Conservation (phyloP, 352 stramenopile species). For the Pythium aquatile region DNA sequence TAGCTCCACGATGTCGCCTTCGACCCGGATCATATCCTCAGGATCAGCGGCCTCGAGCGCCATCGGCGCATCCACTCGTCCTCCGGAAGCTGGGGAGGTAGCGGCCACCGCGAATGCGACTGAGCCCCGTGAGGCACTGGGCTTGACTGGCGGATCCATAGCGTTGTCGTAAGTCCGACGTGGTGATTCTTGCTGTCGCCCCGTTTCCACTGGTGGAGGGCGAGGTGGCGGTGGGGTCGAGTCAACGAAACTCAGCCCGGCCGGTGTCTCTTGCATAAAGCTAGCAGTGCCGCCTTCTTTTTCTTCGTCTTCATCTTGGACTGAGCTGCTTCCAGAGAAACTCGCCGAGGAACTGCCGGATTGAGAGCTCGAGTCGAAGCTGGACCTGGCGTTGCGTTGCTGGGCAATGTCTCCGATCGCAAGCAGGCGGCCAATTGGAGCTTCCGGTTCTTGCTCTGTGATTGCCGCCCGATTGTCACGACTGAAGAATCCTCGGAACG, state of each 20-base stretch:
- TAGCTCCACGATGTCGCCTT: conserved; percentile 35
- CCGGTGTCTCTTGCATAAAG: not conserved
- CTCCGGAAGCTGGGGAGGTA: not conserved
- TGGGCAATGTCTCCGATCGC: conserved; percentile 53
- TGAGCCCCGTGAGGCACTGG: not conserved
- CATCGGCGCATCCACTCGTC: conserved; percentile 4
- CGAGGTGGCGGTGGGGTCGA: not conserved
- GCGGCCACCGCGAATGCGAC: conserved; percentile 8
- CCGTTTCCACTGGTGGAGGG: conserved; percentile 17
- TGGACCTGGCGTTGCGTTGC: conserved; percentile 27
- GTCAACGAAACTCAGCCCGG: not conserved
- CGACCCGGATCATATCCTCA: conserved; percentile 31
- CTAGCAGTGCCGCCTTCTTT: conserved; percentile 5
- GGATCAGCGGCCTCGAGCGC: conserved; percentile 16
- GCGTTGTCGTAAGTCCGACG: conserved; percentile 14
- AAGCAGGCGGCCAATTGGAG: conserved; percentile 56
- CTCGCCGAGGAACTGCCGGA: conserved; percentile 1
- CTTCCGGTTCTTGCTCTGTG: conserved; percentile 41
- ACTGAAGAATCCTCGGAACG: conserved; percentile 71
- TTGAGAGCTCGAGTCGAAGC: not conserved
- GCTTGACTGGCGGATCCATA: conserved; percentile 13
- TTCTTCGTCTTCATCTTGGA: conserved; percentile 14
- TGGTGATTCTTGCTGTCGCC: conserved; percentile 9
- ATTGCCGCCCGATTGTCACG: conserved; percentile 26
- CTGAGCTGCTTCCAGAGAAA: not conserved